A percentile compares a stretch with the other conserved stretches of the same genome.
Conservation (phyloP, 345 rosid species). For the Sonneratia caseolaris region DNA sequence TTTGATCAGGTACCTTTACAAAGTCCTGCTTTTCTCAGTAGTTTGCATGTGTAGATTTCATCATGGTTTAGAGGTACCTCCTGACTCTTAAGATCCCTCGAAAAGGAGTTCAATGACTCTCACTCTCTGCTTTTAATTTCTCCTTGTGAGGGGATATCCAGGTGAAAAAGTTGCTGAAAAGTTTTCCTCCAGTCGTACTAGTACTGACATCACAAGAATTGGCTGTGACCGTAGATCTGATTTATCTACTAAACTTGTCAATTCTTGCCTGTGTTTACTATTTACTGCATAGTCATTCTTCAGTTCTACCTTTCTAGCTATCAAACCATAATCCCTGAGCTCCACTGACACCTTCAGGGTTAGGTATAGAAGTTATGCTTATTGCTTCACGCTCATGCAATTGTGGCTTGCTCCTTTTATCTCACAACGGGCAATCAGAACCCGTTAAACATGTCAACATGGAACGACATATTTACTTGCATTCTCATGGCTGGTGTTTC, state of each 20-base stretch:
- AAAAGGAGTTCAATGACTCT: neutral
- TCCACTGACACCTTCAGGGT: too few relatives aligned
- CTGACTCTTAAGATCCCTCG: neutral
- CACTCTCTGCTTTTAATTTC: neutral
- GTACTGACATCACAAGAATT: neutral
- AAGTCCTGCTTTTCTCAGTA: neutral
- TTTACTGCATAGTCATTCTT: neutral
- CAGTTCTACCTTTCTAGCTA: too few relatives aligned
- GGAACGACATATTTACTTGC: neutral
- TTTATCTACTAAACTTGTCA: neutral
- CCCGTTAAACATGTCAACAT: neutral
- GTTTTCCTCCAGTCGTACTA: neutral
- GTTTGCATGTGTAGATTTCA: neutral
- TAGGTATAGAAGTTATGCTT: too few relatives aligned
- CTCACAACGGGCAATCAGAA: too few relatives aligned
- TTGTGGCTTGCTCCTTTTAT: too few relatives aligned
- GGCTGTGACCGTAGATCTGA: neutral
- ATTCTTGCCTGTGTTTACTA: neutral
- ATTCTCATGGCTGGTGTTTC: neutral
- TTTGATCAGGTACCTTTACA: constrained; percentile 53
- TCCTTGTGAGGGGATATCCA: neutral
- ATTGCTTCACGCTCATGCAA: too few relatives aligned
- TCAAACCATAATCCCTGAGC: too few relatives aligned
- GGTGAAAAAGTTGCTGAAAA: neutral
- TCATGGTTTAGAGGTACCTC: neutral